A percentile compares a stretch with the other conserved stretches of the same genome.
These are phyloP conservation scores for Pichia kluyveri DNA, from an alignment of 805 yeast species.

Conservation along the genomic window DNA sequence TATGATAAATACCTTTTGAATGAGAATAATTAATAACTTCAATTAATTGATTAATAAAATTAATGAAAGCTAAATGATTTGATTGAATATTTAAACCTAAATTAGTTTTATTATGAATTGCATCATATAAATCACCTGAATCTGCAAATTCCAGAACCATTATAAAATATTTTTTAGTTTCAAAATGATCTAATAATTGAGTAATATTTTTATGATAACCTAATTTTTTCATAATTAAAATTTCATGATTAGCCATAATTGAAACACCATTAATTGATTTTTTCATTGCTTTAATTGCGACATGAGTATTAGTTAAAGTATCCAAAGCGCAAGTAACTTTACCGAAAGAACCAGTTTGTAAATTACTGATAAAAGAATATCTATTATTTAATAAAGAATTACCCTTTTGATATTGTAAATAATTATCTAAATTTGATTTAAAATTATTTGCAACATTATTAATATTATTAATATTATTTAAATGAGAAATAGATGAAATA, in stretches of 20 bases:
- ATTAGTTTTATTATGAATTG: conserved; percentile 27
- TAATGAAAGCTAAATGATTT: conserved; percentile 16
- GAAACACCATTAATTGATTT: conserved; percentile 34
- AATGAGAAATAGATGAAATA: neutral
- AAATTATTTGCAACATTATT: conserved; percentile 9
- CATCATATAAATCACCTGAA: conserved; percentile 61
- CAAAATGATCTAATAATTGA: conserved; percentile 47
- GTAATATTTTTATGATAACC: conserved; percentile 48
- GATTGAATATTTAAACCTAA: conserved; percentile 20
- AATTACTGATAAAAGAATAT: conserved; percentile 34
- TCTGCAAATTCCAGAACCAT: conserved; percentile 60
- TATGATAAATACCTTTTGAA: conserved; percentile 49
- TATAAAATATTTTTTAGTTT: conserved; percentile 41
- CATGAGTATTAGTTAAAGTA: conserved; percentile 22
- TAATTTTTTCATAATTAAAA: conserved; percentile 32
- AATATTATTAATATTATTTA: conserved; percentile 2
- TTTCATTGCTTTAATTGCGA: conserved; percentile 48
- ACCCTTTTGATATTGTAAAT: conserved; percentile 32
- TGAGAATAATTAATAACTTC: conserved; percentile 49
- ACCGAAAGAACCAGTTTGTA: conserved; percentile 57
- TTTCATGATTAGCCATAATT: conserved; percentile 47
- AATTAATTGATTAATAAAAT: conserved; percentile 38
- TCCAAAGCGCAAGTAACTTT: conserved; percentile 47
- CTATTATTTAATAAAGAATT: conserved; percentile 26
- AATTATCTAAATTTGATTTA: conserved; percentile 28